These are phyloP conservation scores for Talaromyces sp. DNA, from an alignment of 2,329 filamentous ascomycete genomes.

Conservation along the genomic window DNA sequence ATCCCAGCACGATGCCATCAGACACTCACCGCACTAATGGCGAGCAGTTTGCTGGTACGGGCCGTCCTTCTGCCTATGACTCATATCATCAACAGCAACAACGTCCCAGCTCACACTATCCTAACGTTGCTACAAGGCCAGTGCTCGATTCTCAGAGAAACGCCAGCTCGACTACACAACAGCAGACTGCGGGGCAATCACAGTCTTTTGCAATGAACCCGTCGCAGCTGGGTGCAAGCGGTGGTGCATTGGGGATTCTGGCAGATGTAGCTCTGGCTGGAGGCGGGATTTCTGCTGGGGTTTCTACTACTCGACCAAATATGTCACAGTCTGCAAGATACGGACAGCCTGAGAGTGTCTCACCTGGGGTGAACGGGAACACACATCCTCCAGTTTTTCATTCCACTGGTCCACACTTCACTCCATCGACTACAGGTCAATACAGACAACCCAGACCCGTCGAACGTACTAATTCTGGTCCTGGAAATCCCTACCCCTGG, in stretches of 20 bases:
- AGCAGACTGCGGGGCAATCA: neutral
- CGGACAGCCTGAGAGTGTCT: neutral
- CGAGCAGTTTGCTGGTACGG: neutral
- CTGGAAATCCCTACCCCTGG: neutral
- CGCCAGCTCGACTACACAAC: neutral
- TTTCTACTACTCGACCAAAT: neutral
- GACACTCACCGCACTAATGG: neutral
- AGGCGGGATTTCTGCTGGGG: neutral
- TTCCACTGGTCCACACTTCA: too few relatives aligned
- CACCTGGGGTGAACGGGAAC: neutral
- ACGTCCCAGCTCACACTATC: neutral
- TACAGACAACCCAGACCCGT: neutral
- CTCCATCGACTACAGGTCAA: neutral
- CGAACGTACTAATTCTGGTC: neutral
- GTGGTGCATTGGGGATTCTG: neutral
- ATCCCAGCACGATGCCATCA: neutral
- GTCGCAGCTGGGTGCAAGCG: neutral
- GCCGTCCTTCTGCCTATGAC: neutral
- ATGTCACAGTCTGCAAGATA: neutral
- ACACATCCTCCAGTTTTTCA: neutral
- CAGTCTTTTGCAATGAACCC: neutral
- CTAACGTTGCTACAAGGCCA: neutral
- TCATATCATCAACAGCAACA: neutral
- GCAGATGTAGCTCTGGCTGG: neutral
- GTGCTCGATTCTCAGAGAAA: neutral